Evolutionary conservation across 148 eudicot species (phyloP).

Genomic region (Selenicereus undatus): DNA sequence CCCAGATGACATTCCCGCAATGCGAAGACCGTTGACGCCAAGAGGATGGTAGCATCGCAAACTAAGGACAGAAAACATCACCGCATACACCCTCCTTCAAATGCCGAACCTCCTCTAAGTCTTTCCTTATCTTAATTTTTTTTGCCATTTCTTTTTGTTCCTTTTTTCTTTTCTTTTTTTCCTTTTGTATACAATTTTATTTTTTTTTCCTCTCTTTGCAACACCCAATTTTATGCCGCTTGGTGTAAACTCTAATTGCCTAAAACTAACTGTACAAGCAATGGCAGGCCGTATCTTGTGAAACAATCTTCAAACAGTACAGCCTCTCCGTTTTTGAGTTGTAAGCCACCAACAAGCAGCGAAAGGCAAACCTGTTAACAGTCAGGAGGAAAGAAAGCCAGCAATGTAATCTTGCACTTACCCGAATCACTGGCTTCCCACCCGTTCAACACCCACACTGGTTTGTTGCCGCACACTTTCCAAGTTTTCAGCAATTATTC

Average conservation of each 20-base stretch:
- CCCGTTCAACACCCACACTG: not conserved
- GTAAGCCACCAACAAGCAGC: constrained; percentile 2
- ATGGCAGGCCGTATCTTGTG: constrained; percentile 19
- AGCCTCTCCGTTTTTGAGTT: not conserved
- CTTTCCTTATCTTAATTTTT: not conserved
- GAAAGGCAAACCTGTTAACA: constrained; percentile 17
- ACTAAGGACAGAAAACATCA: not conserved
- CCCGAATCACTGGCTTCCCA: constrained; percentile 29
- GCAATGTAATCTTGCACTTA: constrained; percentile 22
- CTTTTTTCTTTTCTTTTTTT: not conserved
- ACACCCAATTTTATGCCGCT: not conserved
- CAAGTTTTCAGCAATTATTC: not conserved
- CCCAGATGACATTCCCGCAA: not conserved
- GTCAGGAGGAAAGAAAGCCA: constrained; percentile 31
- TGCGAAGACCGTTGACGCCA: not conserved
- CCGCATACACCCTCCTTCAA: not conserved
- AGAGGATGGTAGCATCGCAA: not conserved
- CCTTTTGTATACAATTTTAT: not conserved
- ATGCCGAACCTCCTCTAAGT: no score
- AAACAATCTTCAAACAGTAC: not conserved
- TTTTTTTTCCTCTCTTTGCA: not conserved
- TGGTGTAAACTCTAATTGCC: not conserved
- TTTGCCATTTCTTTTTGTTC: not conserved
- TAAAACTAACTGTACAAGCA: constrained; percentile 24
- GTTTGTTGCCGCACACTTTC: not conserved